phyloP scores from a whole-genome alignment of 2,329 filamentous ascomycete genomes.

The Talaromyces sp. region DNA sequence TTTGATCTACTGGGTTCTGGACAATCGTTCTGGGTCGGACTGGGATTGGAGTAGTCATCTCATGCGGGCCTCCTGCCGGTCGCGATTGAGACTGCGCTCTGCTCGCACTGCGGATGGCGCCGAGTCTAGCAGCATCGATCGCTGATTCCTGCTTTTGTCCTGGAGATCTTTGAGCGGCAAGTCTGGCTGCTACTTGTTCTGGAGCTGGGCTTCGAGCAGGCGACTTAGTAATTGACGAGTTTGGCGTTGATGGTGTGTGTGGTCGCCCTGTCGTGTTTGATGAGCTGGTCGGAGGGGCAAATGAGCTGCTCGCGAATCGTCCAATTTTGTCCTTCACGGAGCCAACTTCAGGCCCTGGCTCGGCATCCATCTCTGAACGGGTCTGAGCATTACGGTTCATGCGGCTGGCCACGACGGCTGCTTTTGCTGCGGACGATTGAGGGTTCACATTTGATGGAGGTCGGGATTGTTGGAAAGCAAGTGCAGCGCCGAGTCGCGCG shows the following conservation, averaged over 20 bases:
- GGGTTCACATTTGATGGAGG: slow-evolving; percentile 17
- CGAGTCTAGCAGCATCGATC: slow-evolving; percentile 16
- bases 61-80: slow-evolving; percentile 15
- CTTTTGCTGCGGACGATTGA: slow-evolving; percentile 19
- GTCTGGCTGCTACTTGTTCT: slow-evolving; percentile 39
- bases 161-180: slow-evolving; percentile 36
- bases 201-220: slow-evolving; percentile 18
- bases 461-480: slow-evolving; percentile 37
- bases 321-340: slow-evolving; percentile 45
- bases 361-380: slow-evolving; percentile 23
- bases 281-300: slow-evolving; percentile 12
- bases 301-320: slow-evolving; percentile 31
- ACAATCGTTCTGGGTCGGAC: slow-evolving; percentile 18
- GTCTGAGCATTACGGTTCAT: slow-evolving; percentile 18
- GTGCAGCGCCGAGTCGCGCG: slow-evolving; percentile 41
- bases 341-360: slow-evolving; percentile 33
- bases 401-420: slow-evolving; percentile 24
- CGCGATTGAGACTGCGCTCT: slow-evolving; percentile 16
- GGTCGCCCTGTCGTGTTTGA: slow-evolving; percentile 16
- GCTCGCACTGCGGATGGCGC: slow-evolving; percentile 22
- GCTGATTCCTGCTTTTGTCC: slow-evolving; percentile 19
- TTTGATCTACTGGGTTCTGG: slow-evolving; percentile 9
- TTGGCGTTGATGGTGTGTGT: slow-evolving; percentile 16
- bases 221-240: background rate
- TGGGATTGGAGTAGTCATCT: slow-evolving; percentile 29